Base-by-base conservation (phyloP, 1,284 basidiomycete species). In the Ceratobasidium sp. region DNA sequence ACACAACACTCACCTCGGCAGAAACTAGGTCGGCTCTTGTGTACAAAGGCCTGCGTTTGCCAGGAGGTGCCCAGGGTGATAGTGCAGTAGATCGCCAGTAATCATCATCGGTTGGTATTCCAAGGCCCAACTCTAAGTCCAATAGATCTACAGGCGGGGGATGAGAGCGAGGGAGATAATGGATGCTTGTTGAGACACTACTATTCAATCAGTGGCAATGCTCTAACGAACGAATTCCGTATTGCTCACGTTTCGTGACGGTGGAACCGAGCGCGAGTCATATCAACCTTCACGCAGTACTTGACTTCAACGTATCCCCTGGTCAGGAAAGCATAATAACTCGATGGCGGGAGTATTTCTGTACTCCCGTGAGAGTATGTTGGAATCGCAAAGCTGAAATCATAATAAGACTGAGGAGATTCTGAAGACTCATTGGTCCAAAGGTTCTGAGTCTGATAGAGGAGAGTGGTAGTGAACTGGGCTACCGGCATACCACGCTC, bases 251-350 rank as follows among this genome's bases (percentile, higher is more conserved):
- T 64, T 23, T 76, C 72, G 42, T 76, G 72, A 4, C 72, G 72
- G 28, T 76, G 72, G 33, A 76, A 76, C 13, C 72, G 44, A 26
- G 72, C 46, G 13, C 72, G 60, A 56, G 72, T 76, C 72, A 76
- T 76, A 39, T 76, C 72, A 42, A 66, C 72, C 61, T 42, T 64
- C 5, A 76, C 49, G 26, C 28, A 53, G 33, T 76, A 76, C 26
- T 76, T 76, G 49, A 76, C 61, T 28, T 76, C 72, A 9, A 66
- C 46, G 42, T 76, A 76, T n/a, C 72, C 72, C 20, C 72, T 64
- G 7, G 60, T 66, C 39, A 76, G 46, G 33, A 76, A 42, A n/a
- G 72, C 44, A 28, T 76, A 39, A 42, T 76, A 76, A 33, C 72
- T 64, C 18, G 72, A 64, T 40, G 72, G 72, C 18, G 72, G 72